Conservation (phyloP, 1,284 basidiomycete genomes). For the Sporisorium scitamineum region DNA sequence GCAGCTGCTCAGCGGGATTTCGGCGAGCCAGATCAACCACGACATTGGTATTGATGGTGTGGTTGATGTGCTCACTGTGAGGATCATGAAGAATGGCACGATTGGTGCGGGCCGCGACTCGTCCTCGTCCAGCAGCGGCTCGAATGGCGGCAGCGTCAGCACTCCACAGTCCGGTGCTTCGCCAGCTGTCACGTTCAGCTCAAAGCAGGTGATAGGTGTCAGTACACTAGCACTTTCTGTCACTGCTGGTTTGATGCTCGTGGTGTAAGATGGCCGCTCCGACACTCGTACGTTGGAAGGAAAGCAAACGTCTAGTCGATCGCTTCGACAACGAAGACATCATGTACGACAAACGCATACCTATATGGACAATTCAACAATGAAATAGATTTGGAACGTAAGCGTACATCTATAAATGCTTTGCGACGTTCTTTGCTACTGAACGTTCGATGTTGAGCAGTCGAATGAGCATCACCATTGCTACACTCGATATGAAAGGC, state of each 20-base stretch:
- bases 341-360: not conserved
- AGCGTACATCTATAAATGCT: not conserved
- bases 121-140: not conserved
- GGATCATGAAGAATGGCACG: slow-evolving; percentile 54
- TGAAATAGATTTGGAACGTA: not conserved
- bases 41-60: slow-evolving; percentile 59
- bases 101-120: slow-evolving; percentile 29
- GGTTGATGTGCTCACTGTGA: slow-evolving; percentile 61
- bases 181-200: not conserved
- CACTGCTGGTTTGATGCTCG: slow-evolving; percentile 7
- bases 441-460: not conserved
- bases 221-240: slow-evolving; percentile 3
- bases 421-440: no score
- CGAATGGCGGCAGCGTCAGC: slow-evolving; percentile 17
- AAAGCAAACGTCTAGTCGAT: not conserved
- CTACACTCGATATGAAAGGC: not conserved
- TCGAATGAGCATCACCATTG: not conserved
- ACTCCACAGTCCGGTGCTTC: slow-evolving; percentile 26
- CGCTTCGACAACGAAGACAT: not conserved
- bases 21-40: slow-evolving; percentile 62
- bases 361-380: not conserved
- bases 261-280: not conserved
- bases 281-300: not conserved
- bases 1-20: slow-evolving; percentile 38
- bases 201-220: not conserved